Percentiles rank a stretch among this genome's conserved stretches.
Conservation (phyloP, 176 grass and related monocot genomes). For the Saccharum officinarum region DNA sequence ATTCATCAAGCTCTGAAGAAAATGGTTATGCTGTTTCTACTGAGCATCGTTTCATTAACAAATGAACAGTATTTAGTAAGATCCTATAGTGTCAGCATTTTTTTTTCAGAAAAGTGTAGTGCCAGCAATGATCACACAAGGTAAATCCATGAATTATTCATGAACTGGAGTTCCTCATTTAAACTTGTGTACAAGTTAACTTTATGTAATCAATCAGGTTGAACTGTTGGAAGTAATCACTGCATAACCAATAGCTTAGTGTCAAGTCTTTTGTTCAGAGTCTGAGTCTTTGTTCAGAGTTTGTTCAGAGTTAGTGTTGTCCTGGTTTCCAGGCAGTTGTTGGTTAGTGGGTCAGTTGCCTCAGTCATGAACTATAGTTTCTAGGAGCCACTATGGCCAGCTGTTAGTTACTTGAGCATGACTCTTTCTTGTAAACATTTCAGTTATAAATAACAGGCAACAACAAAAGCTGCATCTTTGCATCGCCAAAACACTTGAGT, state of each 20-base stretch:
- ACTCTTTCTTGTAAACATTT: not conserved
- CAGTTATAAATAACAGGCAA: not conserved
- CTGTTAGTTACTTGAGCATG: not conserved
- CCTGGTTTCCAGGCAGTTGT: not conserved
- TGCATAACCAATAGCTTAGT: not conserved
- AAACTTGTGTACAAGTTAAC: not conserved
- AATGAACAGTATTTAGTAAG: not conserved
- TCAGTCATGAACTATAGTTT: not conserved
- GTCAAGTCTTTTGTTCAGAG: not conserved
- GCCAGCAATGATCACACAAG: not conserved
- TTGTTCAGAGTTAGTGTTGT: not conserved
- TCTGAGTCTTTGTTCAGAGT: not conserved
- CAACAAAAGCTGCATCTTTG: constrained; percentile 1
- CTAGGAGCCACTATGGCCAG: not conserved
- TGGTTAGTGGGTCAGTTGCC: not conserved
- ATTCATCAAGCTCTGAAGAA: not conserved
- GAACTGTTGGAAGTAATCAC: too few relatives aligned
- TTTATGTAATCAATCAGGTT: not conserved
- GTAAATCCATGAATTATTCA: constrained; percentile 14
- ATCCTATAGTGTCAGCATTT: not conserved
- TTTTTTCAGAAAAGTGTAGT: not conserved
- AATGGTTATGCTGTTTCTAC: not conserved
- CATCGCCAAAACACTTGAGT: not conserved
- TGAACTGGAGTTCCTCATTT: constrained; percentile 8
- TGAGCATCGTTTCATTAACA: not conserved